A percentile compares a stretch with the other conserved stretches of the same genome.
phyloP scores from a whole-genome alignment of 2,329 filamentous ascomycete species.

The Aspergillus amoenus region DNA sequence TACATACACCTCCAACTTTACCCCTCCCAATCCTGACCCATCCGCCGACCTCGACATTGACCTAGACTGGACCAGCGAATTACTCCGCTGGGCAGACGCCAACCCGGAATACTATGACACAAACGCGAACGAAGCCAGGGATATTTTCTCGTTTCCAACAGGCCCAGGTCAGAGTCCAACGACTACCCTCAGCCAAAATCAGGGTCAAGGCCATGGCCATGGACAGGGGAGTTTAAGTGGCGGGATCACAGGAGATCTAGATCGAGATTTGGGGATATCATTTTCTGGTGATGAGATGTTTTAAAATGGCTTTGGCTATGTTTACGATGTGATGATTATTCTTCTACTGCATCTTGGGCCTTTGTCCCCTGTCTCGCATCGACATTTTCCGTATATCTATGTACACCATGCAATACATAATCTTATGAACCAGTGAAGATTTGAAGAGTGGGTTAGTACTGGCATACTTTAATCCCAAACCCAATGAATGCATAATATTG shows the following conservation, averaged over 20 bases:
- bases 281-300: conserved; percentile 28
- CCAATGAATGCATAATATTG: background rate
- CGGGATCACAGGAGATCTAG: conserved; percentile 38
- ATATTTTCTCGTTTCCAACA: conserved; percentile 23
- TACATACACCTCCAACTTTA: conserved; percentile 19
- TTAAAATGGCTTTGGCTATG: conserved; percentile 6
- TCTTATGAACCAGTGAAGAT: background rate
- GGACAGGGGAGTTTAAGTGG: conserved; percentile 13
- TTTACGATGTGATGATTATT: background rate
- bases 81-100: conserved; percentile 24
- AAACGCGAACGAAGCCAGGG: conserved; percentile 10
- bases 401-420: background rate
- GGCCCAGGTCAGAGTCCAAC: conserved; percentile 16
- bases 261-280: conserved; percentile 35
- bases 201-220: background rate
- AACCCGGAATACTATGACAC: conserved; percentile 13
- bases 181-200: background rate
- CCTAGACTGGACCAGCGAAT: conserved; percentile 32
- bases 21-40: conserved; percentile 8
- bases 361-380: background rate
- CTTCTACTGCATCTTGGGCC: background rate
- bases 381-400: background rate
- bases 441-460: too few species aligned
- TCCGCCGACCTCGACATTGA: conserved; percentile 21
- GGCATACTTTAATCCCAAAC: background rate